phyloP scores from a whole-genome alignment of 371 early-diverging fungal species.

The Coemansia sp. region DNA sequence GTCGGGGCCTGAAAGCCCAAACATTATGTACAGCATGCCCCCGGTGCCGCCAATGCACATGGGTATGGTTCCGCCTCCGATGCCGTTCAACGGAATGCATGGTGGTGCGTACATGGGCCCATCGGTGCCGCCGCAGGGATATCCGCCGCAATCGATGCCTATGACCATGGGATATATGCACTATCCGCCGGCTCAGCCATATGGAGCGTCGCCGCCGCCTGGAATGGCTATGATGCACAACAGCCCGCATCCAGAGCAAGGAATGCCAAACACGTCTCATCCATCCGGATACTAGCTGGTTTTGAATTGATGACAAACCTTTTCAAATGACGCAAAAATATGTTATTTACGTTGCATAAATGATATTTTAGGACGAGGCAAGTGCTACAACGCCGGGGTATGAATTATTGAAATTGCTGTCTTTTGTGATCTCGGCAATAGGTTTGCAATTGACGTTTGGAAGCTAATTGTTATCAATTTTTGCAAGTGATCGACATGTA shows the following conservation, averaged over 20 bases:
- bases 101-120: constrained; percentile 38
- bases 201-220: constrained; percentile 39
- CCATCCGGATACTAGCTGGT: background rate
- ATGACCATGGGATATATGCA: constrained; percentile 49
- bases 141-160: constrained; percentile 40
- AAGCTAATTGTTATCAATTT: background rate
- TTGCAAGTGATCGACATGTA: background rate
- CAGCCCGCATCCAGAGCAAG: constrained; percentile 37
- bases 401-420: background rate
- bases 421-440: background rate
- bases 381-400: background rate
- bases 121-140: constrained; percentile 33
- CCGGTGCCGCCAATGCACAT: constrained; percentile 38
- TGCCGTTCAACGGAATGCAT: constrained; percentile 43
- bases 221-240: constrained; percentile 47
- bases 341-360: background rate
- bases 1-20: constrained; percentile 31
- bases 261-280: constrained; percentile 10
- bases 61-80: constrained; percentile 49
- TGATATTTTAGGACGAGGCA: too few species aligned
- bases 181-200: constrained; percentile 35
- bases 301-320: background rate
- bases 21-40: constrained; percentile 29
- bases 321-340: background rate
- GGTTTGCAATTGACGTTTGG: background rate